Evolutionary conservation across 164 flowering plant genomes (phyloP).

Genomic region (Tetrastigma voinierianum): DNA sequence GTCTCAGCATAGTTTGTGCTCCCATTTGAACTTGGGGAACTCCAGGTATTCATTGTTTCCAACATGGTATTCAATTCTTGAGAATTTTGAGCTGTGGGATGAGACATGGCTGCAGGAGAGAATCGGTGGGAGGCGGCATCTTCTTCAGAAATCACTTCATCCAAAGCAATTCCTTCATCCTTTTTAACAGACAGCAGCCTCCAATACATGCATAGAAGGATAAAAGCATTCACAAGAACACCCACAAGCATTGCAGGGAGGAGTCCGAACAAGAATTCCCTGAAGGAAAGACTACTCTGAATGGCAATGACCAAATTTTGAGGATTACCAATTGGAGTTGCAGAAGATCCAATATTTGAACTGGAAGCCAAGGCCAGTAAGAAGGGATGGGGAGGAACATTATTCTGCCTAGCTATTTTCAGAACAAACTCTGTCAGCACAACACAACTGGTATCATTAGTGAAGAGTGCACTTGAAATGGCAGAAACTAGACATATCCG

Average conservation of each 20-base stretch:
- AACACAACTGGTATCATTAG: slow-evolving; percentile 87
- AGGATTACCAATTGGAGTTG: slow-evolving; percentile 95
- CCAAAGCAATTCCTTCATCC: slow-evolving; percentile 47
- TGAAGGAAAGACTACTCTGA: slow-evolving; percentile 67
- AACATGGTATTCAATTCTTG: slow-evolving; percentile 30
- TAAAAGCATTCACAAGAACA: slow-evolving; percentile 44
- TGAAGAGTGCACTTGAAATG: slow-evolving; percentile 81
- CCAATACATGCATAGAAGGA: slow-evolving; percentile 75
- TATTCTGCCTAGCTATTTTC: slow-evolving; percentile 77
- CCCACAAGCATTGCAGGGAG: slow-evolving; percentile 86
- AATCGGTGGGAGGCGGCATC: slow-evolving; percentile 64
- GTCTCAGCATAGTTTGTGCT: slow-evolving; percentile 28
- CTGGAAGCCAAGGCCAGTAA: slow-evolving; percentile 85
- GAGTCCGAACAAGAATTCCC: slow-evolving; percentile 54
- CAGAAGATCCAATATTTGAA: slow-evolving; percentile 87
- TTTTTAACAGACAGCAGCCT: slow-evolving; percentile 42
- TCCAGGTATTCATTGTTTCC: slow-evolving; percentile 13
- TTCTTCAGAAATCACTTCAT: slow-evolving; percentile 50
- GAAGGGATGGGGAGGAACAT: slow-evolving; percentile 87
- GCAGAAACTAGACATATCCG: slow-evolving; percentile 74
- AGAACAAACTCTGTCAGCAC: slow-evolving; percentile 82
- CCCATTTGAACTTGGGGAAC: slow-evolving; percentile 17
- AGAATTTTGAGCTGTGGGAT: slow-evolving; percentile 38
- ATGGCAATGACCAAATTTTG: slow-evolving; percentile 90
- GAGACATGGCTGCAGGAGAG: slow-evolving; percentile 88